Evolutionary conservation across 2,329 filamentous ascomycete genomes (phyloP).

Genomic region (Colletotrichum somersetense): DNA sequence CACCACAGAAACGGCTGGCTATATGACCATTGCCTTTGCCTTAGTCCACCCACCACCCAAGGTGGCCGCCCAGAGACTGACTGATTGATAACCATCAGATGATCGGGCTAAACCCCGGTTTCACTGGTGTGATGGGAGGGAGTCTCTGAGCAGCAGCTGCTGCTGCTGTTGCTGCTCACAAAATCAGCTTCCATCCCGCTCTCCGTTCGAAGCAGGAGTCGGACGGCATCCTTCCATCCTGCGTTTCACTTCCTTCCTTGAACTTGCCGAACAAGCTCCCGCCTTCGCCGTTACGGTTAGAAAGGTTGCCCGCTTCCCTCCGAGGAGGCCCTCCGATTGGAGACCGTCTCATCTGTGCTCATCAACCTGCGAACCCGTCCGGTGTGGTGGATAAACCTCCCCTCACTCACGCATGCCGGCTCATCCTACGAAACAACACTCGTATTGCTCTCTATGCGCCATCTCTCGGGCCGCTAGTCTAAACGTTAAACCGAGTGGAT

Average conservation of each 20-base stretch:
- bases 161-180: conserved; percentile 22
- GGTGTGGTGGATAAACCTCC: conserved; percentile 26
- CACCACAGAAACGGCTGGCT: conserved; percentile 34
- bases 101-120: conserved; percentile 40
- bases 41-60: conserved; percentile 12
- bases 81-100: conserved; percentile 38
- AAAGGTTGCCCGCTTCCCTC: conserved; percentile 18
- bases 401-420: conserved; percentile 22
- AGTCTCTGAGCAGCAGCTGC: conserved; percentile 20
- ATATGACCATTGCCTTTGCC: conserved; percentile 33
- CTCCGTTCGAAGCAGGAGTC: conserved; percentile 21
- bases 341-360: conserved; percentile 7
- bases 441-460: conserved; percentile 35
- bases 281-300: neutral
- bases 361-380: conserved; percentile 29
- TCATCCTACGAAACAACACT: conserved; percentile 32
- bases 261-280: conserved; percentile 15
- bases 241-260: conserved; percentile 40
- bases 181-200: conserved; percentile 38
- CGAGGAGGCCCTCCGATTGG: conserved; percentile 27
- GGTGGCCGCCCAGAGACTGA: conserved; percentile 4
- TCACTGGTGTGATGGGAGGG: conserved; percentile 37
- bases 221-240: conserved; percentile 19
- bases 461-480: conserved; percentile 40
- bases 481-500: conserved; percentile 39